Percentiles rank a stretch among this genome's conserved stretches.
phyloP scores from a whole-genome alignment of 1,284 basidiomycete species.

The Sporisorium scitamineum region DNA sequence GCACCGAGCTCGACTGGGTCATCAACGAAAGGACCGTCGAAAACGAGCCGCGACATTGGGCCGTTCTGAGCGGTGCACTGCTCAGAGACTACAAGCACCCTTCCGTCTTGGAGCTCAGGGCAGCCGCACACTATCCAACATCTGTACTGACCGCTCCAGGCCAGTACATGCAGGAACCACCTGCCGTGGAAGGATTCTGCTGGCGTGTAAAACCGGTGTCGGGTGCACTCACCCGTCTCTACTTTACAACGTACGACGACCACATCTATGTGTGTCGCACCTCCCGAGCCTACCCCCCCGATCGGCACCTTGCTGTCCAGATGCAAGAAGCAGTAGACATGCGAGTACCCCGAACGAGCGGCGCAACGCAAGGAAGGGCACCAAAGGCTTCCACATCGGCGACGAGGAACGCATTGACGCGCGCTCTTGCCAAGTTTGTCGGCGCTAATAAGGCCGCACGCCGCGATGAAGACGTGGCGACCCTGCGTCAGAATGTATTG shows the following conservation, averaged over 20 bases:
- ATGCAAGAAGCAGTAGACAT: conserved; percentile 39
- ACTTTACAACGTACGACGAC: conserved; percentile 80
- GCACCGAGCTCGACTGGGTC: conserved; percentile 82
- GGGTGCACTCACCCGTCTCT: conserved; percentile 76
- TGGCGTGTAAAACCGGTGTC: conserved; percentile 76
- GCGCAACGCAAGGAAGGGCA: conserved; percentile 16
- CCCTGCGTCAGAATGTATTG: conserved; percentile 66
- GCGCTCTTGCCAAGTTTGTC: conserved; percentile 43
- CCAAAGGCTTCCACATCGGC: conserved; percentile 11
- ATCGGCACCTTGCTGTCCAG: conserved; percentile 74
- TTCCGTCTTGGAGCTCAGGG: conserved; percentile 78
- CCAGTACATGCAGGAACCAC: conserved; percentile 77
- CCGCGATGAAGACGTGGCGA: conserved; percentile 64
- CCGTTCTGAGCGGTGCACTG: conserved; percentile 79
- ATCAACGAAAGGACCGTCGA: conserved; percentile 78
- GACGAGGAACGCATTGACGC: conserved; percentile 23
- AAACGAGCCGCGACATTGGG: conserved; percentile 77
- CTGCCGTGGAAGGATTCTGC: conserved; percentile 82
- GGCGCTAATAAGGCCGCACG: conserved; percentile 44
- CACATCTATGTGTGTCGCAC: conserved; percentile 77
- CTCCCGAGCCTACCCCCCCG: conserved; percentile 76
- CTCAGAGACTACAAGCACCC: conserved; percentile 72
- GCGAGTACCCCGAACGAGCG: conserved; percentile 39
- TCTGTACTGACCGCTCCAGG: conserved; percentile 75
- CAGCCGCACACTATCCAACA: conserved; percentile 77